These are phyloP conservation scores for Amoebophrya sp. DNA, from an alignment of 169 alveolate species.

Conservation along the genomic window DNA sequence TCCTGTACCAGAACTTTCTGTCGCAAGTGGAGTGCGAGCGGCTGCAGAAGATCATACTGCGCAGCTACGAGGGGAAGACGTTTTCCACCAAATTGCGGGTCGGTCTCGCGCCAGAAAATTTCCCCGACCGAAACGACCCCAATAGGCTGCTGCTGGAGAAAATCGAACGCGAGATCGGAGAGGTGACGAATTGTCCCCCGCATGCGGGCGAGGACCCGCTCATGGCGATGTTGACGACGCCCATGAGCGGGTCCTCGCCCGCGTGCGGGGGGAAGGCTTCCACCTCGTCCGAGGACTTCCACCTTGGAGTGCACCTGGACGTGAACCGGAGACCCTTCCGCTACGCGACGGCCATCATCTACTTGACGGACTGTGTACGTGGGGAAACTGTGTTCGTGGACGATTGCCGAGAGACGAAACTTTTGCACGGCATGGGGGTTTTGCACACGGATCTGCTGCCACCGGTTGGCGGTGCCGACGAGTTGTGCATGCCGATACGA, in stretches of 20 bases:
- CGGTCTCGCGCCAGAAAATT: background rate
- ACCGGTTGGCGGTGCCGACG: too few species aligned
- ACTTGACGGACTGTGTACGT: background rate
- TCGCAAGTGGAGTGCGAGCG: background rate
- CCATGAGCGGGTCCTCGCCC: too few species aligned
- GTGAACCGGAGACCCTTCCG: background rate
- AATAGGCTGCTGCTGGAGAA: background rate
- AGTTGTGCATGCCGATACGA: too few species aligned
- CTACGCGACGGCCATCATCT: background rate
- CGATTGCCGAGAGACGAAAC: background rate
- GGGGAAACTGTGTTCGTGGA: background rate
- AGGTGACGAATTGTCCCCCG: background rate
- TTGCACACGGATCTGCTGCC: background rate
- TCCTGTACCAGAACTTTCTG: background rate
- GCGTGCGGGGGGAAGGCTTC: too few species aligned
- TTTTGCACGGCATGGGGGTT: background rate
- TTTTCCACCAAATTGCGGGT: background rate
- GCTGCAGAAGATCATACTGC: background rate
- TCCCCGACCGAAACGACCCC: background rate
- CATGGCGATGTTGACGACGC: background rate
- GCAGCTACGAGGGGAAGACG: background rate
- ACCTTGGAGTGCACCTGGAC: background rate
- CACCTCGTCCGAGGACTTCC: background rate
- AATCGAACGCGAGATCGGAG: background rate
- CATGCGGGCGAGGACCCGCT: background rate